Evolutionary conservation across 306 rosid genomes (phyloP), one percentile per base, ranked within the genome.

Genomic region (Vigna nakashimae): DNA sequence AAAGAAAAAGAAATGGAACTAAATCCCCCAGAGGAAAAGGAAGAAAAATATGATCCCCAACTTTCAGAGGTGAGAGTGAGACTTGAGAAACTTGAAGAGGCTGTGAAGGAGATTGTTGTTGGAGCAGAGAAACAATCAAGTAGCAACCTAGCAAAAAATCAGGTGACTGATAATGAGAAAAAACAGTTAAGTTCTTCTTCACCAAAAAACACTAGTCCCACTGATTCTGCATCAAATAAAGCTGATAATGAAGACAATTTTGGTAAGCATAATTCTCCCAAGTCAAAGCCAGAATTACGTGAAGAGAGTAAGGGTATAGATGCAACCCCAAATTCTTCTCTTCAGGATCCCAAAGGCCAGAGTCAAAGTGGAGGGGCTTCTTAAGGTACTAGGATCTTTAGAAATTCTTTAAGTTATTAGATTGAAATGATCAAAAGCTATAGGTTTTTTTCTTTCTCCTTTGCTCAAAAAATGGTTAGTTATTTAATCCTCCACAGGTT

Each of bases 21-120:
- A 66, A 83, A 80, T 4, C 89, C 90, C 52, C 55, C 79, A 0
- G 82, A 83, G 83, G 90, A 82, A 75, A 77, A 79, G 42, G 87
- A 82, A 79, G 81, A 62, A 28, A 83, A 73, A 46, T 48, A 69
- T 45, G 80, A 45, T 80, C 77, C 90, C 1, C 87, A 82, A 75
- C 80, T 91, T 70, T 74, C 73, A 85, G 89, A 91, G 87, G 91
- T 96, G 77, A 91, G 82, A 82, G 88, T 22, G 56, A 91, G 99
- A 82, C 90, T 91, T 55, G 89, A 86, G 28, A 90, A 93, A 78
- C 98, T 96, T 28, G 98, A 96, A 84, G 96, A 88, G 77, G 73
- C 89, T 36, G 65, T 95, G 69, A 91, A 89, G 74, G 98, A 84
- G 87, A 92, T 95, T 78, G 90, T 69, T 40, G 91, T 76, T 62